Evolutionary conservation across 1,139 yeast genomes (phyloP).

Genomic region (Pneumocystis canis): DNA sequence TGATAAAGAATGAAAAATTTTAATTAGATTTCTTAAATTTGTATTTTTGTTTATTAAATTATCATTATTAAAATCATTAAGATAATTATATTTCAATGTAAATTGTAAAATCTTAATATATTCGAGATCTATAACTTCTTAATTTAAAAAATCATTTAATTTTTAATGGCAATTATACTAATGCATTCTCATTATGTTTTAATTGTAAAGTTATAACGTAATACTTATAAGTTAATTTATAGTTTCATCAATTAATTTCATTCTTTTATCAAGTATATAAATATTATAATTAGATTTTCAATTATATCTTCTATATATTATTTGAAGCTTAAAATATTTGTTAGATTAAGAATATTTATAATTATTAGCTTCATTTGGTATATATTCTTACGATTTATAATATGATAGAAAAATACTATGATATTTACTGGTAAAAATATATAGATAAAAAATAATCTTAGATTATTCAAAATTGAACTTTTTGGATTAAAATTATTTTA

Average conservation of each 20-base stretch:
- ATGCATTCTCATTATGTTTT: constrained; percentile 94
- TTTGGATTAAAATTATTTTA: constrained; percentile 93
- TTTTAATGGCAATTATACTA: constrained; percentile 93
- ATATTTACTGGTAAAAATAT: constrained; percentile 94
- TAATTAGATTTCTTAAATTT: constrained; percentile 44
- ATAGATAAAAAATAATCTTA: constrained; percentile 81
- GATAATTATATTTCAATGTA: constrained; percentile 85
- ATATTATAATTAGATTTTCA: constrained; percentile 92
- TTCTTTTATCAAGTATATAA: constrained; percentile 87
- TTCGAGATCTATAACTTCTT: constrained; percentile 97
- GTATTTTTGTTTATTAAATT: constrained; percentile 16
- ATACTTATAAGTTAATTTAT: constrained; percentile 78
- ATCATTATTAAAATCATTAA: constrained; percentile 48
- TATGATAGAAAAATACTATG: constrained; percentile 97
- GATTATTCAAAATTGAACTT: constrained; percentile 86
- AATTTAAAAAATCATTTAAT: constrained; percentile 78
- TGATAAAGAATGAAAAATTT: constrained; percentile 78
- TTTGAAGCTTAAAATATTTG: constrained; percentile 92
- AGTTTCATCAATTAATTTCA: constrained; percentile 86
- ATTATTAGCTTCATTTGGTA: constrained; percentile 99
- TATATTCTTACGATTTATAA: constrained; percentile 98
- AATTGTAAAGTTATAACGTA: constrained; percentile 75
- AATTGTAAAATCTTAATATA: constrained; percentile 89
- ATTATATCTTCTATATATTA: constrained; percentile 97
- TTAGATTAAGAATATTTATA: constrained; percentile 98